Conservation (phyloP, 495 filamentous ascomycete genomes). For the Neohortaea acidophila region DNA sequence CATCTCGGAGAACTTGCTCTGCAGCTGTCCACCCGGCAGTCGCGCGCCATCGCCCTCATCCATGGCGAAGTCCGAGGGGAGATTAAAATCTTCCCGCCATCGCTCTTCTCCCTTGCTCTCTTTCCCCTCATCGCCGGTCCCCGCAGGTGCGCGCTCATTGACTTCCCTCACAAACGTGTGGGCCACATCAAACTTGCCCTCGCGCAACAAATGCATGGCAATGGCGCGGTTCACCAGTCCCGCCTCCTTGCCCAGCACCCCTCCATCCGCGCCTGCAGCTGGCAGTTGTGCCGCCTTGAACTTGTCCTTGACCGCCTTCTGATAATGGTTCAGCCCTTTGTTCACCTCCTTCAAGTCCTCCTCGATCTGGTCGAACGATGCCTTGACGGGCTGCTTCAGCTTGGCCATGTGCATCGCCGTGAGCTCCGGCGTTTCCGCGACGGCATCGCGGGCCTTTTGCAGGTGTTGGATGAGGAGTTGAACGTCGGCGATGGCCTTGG, state of each 20-base stretch:
- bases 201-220: constrained; percentile 86
- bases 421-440: constrained; percentile 46
- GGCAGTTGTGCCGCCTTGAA: constrained; percentile 46
- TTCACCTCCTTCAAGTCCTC: constrained; percentile 68
- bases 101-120: constrained; percentile 9
- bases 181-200: constrained; percentile 83
- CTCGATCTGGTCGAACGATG: constrained; percentile 61
- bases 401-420: constrained; percentile 59
- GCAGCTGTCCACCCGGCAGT: constrained; percentile 31
- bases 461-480: constrained; percentile 67
- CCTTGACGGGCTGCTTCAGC: constrained; percentile 67
- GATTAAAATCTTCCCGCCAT: constrained; percentile 10
- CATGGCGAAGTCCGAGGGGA: neutral
- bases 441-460: constrained; percentile 46
- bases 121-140: neutral
- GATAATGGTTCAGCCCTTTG: constrained; percentile 60
- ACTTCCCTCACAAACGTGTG: constrained; percentile 61
- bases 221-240: constrained; percentile 79
- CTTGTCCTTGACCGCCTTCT: constrained; percentile 61
- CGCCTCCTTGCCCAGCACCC: constrained; percentile 59
- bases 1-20: constrained; percentile 70
- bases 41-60: constrained; percentile 1
- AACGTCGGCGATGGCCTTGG: constrained; percentile 56
- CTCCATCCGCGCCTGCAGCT: constrained; percentile 59
- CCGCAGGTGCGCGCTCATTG: constrained; percentile 15